Evolutionary conservation across 768 basidiomycete genomes (phyloP).

Genomic region (Calocera cornea): DNA sequence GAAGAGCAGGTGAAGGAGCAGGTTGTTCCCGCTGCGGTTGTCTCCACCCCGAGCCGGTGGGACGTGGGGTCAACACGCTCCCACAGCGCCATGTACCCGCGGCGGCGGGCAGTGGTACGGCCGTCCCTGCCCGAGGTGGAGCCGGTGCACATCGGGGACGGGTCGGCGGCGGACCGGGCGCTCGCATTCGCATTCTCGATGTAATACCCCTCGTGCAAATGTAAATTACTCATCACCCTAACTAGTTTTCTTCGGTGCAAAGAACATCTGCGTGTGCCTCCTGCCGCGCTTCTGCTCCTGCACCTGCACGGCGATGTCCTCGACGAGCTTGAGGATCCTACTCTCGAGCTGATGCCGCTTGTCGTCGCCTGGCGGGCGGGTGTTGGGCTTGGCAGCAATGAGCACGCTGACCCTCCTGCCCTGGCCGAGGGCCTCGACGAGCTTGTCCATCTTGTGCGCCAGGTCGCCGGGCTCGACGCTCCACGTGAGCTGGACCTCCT

Average conservation of each 20-base stretch:
- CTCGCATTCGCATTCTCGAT: background rate
- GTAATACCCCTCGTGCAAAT: background rate
- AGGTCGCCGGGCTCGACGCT: slow-evolving; percentile 44
- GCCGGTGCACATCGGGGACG: background rate
- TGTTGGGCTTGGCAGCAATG: slow-evolving; percentile 38
- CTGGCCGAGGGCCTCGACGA: slow-evolving; percentile 42
- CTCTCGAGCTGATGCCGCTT: slow-evolving; percentile 29
- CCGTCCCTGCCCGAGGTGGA: background rate
- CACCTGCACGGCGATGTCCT: slow-evolving; percentile 20
- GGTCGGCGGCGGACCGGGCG: background rate
- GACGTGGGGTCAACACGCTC: background rate
- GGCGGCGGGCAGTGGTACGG: too few relatives aligned
- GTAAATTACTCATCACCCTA: background rate
- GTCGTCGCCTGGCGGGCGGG: slow-evolving; percentile 21
- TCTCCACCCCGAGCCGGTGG: background rate
- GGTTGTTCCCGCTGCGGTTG: background rate
- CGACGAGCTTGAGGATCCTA: slow-evolving; percentile 33
- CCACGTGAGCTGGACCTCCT: slow-evolving; percentile 68
- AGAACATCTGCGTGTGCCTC: background rate
- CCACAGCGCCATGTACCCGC: background rate
- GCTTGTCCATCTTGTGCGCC: slow-evolving; percentile 50
- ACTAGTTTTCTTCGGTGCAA: background rate
- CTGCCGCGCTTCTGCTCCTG: background rate
- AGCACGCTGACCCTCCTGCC: slow-evolving; percentile 45
- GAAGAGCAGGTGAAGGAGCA: background rate